These are phyloP conservation scores for Cystoderma amianthinum DNA, from an alignment of 768 basidiomycete species.

Conservation along the genomic window DNA sequence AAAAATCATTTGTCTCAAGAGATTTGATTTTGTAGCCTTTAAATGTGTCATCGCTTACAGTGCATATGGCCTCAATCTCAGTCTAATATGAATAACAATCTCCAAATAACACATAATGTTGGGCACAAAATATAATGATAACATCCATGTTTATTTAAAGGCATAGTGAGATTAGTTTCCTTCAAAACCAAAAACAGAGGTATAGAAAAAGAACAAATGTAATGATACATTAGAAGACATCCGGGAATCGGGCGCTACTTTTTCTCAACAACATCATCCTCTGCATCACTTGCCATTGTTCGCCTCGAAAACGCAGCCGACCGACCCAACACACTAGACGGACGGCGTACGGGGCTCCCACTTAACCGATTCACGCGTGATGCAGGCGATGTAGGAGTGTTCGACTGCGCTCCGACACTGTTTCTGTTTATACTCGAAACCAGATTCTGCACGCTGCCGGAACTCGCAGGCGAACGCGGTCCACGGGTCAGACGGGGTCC, in stretches of 20 bases:
- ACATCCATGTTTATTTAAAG: too few species aligned
- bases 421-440: slow-evolving; percentile 48
- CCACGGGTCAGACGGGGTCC: slow-evolving; percentile 35
- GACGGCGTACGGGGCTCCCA: slow-evolving; percentile 34
- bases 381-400: slow-evolving; percentile 20
- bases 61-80: too few species aligned
- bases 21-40: too few species aligned
- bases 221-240: too few species aligned
- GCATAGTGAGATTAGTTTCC: too few species aligned
- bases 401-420: slow-evolving; percentile 25
- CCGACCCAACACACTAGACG: slow-evolving; percentile 43
- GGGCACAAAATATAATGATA: too few species aligned
- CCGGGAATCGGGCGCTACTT: slow-evolving; percentile 19
- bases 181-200: too few species aligned
- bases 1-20: too few species aligned
- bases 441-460: slow-evolving; percentile 44
- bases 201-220: too few species aligned
- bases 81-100: too few species aligned
- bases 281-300: slow-evolving; percentile 81
- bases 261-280: slow-evolving; percentile 58
- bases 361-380: slow-evolving; percentile 39
- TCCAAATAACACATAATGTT: too few species aligned
- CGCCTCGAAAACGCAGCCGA: slow-evolving; percentile 55
- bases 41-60: too few species aligned
- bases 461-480: slow-evolving; percentile 36